Conservation (phyloP, 371 early-diverging fungal genomes). For the Sporodiniella umbellata region DNA sequence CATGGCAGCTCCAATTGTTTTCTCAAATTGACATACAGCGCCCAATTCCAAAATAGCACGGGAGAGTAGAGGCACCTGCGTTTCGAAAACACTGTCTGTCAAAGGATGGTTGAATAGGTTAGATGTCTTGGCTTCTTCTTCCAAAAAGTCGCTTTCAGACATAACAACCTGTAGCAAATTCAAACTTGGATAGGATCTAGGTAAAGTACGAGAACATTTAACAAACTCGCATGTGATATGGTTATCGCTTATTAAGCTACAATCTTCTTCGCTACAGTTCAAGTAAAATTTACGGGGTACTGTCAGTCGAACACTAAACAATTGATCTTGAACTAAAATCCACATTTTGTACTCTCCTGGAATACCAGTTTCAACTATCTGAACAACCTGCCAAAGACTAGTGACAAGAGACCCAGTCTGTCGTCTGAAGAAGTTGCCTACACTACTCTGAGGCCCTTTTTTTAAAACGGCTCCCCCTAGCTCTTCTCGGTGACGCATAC, state of each 20-base stretch:
- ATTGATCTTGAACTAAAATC: conserved; percentile 67
- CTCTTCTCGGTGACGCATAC: conserved; percentile 39
- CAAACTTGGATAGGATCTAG: conserved; percentile 59
- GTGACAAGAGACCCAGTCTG: conserved; percentile 57
- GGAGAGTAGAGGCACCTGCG: conserved; percentile 73
- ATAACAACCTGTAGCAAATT: conserved; percentile 80
- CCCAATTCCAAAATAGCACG: conserved; percentile 81
- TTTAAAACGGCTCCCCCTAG: conserved; percentile 9
- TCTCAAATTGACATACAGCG: conserved; percentile 45
- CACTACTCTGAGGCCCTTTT: conserved; percentile 8
- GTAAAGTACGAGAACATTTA: conserved; percentile 52
- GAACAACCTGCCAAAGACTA: conserved; percentile 81
- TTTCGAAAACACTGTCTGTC: conserved; percentile 94
- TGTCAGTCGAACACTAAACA: conserved; percentile 67
- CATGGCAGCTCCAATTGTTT: conserved; percentile 18
- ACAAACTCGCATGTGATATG: conserved; percentile 27
- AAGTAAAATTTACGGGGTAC: conserved; percentile 87
- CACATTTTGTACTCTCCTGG: conserved; percentile 87
- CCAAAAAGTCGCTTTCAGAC: conserved; percentile 73
- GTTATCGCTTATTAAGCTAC: conserved; percentile 18
- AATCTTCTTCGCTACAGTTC: conserved; percentile 67
- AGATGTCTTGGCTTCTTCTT: conserved; percentile 67
- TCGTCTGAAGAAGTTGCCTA: conserved; percentile 46
- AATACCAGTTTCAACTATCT: conserved; percentile 76
- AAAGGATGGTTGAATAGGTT: conserved; percentile 82